Conservation (phyloP, 2,329 filamentous ascomycete genomes). For the Talaromyces pinophilus region DNA sequence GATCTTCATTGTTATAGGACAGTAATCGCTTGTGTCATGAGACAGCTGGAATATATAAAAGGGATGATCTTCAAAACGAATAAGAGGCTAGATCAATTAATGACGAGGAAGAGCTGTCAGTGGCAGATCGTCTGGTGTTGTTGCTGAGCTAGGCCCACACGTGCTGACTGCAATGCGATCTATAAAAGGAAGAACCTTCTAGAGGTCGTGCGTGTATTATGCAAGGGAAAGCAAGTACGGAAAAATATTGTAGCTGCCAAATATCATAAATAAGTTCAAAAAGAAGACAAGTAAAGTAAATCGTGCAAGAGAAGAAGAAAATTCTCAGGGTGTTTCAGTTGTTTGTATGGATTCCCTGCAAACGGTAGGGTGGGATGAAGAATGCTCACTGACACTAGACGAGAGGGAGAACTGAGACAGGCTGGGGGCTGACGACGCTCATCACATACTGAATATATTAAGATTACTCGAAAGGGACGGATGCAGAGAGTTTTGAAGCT, state of each 20-base stretch:
- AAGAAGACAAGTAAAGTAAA: neutral
- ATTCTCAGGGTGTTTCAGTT: neutral
- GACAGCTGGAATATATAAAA: conserved; percentile 8
- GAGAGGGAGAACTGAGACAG: neutral
- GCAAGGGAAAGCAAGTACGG: neutral
- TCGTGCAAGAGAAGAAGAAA: neutral
- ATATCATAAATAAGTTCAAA: neutral
- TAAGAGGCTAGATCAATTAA: neutral
- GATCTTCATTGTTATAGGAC: neutral
- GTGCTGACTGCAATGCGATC: conserved; percentile 5
- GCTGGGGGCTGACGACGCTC: neutral
- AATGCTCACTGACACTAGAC: neutral
- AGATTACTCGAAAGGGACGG: neutral
- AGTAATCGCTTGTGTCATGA: neutral
- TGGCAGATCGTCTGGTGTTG: conserved; percentile 2
- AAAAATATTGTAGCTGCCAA: neutral
- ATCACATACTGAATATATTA: neutral
- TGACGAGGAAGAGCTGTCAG: conserved; percentile 1
- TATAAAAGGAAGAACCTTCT: neutral
- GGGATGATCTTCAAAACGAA: neutral
- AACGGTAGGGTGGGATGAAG: conserved; percentile 4
- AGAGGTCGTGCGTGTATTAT: neutral
- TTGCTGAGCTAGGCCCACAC: conserved; percentile 6
- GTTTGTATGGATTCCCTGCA: conserved; percentile 1
- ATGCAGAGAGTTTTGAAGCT: neutral